Percentiles rank a stretch among this genome's conserved stretches.
phyloP scores from a whole-genome alignment of 2,329 filamentous ascomycete genomes.

The Botryosphaeria dothidea region DNA sequence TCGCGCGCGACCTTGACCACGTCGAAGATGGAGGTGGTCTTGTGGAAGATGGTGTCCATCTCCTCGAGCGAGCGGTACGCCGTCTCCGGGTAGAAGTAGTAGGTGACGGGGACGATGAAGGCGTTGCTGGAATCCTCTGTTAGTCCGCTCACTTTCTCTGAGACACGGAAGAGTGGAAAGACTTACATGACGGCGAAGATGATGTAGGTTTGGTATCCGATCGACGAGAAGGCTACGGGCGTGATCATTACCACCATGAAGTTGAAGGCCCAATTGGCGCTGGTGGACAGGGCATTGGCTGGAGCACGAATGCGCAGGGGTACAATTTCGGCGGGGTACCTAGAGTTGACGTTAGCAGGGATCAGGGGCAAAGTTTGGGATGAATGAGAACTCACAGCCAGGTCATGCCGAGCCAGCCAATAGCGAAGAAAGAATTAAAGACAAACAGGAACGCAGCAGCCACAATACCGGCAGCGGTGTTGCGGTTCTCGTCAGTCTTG shows the following conservation, averaged over 20 bases:
- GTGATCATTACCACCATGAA: slow-evolving; percentile 70
- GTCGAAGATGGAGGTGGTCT: slow-evolving; percentile 51
- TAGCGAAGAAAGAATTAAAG: slow-evolving; percentile 90
- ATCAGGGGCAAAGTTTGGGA: slow-evolving; percentile 17
- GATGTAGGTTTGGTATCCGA: slow-evolving; percentile 58
- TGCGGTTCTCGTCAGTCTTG: slow-evolving; percentile 10
- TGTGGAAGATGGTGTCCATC: slow-evolving; percentile 68
- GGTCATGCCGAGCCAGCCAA: slow-evolving; percentile 75
- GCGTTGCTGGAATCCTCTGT: slow-evolving; percentile 42
- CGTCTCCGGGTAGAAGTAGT: slow-evolving; percentile 64
- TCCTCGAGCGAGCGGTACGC: slow-evolving; percentile 61
- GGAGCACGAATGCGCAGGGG: slow-evolving; percentile 84
- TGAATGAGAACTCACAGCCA: slow-evolving; percentile 39
- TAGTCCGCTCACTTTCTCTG: background rate
- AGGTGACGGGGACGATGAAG: slow-evolving; percentile 57
- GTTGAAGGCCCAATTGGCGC: slow-evolving; percentile 63
- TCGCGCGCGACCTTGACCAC: slow-evolving; percentile 53
- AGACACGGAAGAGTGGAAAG: background rate
- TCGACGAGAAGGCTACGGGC: slow-evolving; percentile 59
- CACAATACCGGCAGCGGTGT: slow-evolving; percentile 18
- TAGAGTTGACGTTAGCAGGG: slow-evolving; percentile 21
- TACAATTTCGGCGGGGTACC: slow-evolving; percentile 73
- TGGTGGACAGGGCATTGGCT: slow-evolving; percentile 83
- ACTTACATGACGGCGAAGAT: slow-evolving; percentile 55
- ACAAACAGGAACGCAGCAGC: slow-evolving; percentile 82